Evolutionary conservation across 163 green algal species (phyloP), one percentile per base, ranked within the genome.

Genomic region (Chlamydomonas reinhardtii): DNA sequence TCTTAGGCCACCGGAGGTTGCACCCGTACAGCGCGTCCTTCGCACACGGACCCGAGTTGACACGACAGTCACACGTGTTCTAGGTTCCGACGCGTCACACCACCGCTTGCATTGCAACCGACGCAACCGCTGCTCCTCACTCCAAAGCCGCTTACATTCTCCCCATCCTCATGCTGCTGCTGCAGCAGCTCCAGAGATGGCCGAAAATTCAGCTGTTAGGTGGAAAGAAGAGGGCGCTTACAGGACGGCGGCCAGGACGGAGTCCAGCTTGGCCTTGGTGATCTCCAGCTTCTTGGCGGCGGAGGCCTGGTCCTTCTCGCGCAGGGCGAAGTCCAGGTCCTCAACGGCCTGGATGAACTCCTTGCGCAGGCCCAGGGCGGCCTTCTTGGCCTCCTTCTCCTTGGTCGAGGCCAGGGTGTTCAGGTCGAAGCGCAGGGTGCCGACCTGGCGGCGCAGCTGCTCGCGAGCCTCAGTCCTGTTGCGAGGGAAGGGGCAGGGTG

Each of bases 401-500:
- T 94, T 94, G 76, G 90, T 75, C 29, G 70, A 77, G 32, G 94
- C 92, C 72, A 97, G 82, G 35, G 91, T 91, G 90, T 96, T 96
- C 66, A 98, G 87, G 91, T 99, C 96, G 81, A 98, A 97, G 77
- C 95, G 94, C 87, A 99, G 91, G 74, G 91, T 98, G 78, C 96
- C 96, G 15, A 98, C 85, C 92, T 97, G 95, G 88, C 89, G 91
- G 81, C 95, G 95, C 91, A 99, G 94, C 94, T 98, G 91, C 91
- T 98, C 92, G 48, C 95, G 92, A n/a, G 93, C 96, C 90, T 96
- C 81, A 61, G 93, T 96, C 95, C 95, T 98, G 92, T 74, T 88
- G 1, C 74, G 34, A 22, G 19, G 15, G 37, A 56, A 56, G 48
- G 48, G 14, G 12, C 43, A 54, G 11, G 8, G 43, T 6, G 8